Evolutionary conservation across 805 yeast species (phyloP), one percentile per base, ranked within the genome.

Genomic region (Candida boleticola): DNA sequence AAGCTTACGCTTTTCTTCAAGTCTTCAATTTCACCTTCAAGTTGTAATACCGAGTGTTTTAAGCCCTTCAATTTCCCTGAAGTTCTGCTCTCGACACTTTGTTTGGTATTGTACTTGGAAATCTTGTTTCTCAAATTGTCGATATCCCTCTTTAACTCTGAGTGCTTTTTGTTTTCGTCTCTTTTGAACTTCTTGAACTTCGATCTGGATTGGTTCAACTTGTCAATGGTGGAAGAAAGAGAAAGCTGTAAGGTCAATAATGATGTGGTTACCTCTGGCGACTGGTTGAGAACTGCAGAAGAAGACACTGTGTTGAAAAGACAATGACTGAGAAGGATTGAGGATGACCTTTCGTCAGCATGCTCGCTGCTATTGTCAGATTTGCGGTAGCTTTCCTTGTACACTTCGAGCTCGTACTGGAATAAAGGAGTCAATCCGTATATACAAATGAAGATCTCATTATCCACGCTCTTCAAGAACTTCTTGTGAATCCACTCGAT

Each of bases 11-110:
- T 47, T 23, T 39, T 38, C 19, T 54, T 51, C 34, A 65, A 51
- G 6, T 48, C 53, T 13, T 47, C 47, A 16, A 68, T 61, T 29
- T 70, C 76, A 21, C 44, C 42, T 44, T 69, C 73, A 36, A 67
- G 51, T 49, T 70, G 74, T 13, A 53, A 50, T 3, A 67, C 70
- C 0, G 68, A 55, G 41, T 68, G 71, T 44, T 68, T 60, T 35
- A 70, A 57, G 5, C 73, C 71, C 45, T 64, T 66, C 27, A 70
- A 49, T 41, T 68, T 69, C 3, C 72, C 68, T 43, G 61, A 54
- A 0, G 55, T 47, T 37, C 70, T 51, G 20, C 52, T 57, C 32
- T 70, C 73, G 13, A 43, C 37, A 11, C 35, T 43, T 20, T 54
- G 52, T 29, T 51, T 55, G 31, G 45, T 49, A 11, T 54, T 54